phyloP scores from a whole-genome alignment of 2,329 filamentous ascomycete species.

The Fusarium compactum region DNA sequence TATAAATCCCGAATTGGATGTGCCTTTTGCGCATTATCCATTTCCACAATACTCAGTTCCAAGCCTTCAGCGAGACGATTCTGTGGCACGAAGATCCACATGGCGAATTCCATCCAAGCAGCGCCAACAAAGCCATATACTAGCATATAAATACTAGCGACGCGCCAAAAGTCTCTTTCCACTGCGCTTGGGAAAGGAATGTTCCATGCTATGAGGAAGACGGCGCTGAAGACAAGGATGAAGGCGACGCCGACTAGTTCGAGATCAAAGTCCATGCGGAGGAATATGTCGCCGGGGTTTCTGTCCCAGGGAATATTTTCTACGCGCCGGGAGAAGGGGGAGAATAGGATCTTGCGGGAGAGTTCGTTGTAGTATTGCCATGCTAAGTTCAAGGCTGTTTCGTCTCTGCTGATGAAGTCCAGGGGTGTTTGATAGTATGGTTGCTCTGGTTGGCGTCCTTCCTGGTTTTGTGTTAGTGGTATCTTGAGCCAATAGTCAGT shows the following conservation, averaged over 20 bases:
- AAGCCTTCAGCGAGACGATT: background rate
- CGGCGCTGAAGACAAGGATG: conserved; percentile 18
- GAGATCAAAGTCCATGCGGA: conserved; percentile 24
- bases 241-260: conserved; percentile 22
- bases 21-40: background rate
- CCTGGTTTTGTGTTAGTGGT: background rate
- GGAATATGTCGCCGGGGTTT: conserved; percentile 15
- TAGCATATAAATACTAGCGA: conserved; percentile 22
- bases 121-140: conserved; percentile 7
- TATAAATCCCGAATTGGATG: conserved; percentile 5
- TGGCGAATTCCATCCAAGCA: conserved; percentile 19
- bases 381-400: conserved; percentile 13
- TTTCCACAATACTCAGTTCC: conserved; percentile 1
- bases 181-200: background rate
- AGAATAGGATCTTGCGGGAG: conserved; percentile 3
- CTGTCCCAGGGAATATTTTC: conserved; percentile 12
- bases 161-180: conserved; percentile 18
- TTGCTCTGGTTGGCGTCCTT: background rate
- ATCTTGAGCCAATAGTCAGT: background rate
- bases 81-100: conserved; percentile 26
- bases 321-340: conserved; percentile 19
- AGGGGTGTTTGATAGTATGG: conserved; percentile 16
- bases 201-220: conserved; percentile 21
- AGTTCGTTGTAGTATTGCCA: conserved; percentile 33
- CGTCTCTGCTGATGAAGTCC: conserved; percentile 25